Evolutionary conservation across 805 yeast genomes (phyloP), one percentile per base, ranked within the genome.

Genomic region (Saccharomycopsis sp.): DNA sequence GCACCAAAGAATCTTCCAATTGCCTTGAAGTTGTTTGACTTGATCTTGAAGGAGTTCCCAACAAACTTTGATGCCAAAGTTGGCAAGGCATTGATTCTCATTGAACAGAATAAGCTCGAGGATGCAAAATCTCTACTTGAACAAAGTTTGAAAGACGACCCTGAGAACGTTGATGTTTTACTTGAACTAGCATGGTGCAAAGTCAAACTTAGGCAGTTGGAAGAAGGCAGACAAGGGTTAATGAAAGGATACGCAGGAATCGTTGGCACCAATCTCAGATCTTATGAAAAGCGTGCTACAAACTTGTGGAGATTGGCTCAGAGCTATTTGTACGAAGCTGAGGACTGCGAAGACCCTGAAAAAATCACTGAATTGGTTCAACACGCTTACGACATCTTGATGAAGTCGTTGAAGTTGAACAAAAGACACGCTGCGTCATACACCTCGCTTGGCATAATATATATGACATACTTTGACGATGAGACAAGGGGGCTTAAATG

Each of bases 1-100:
- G 82, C 96, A 0, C 98, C 97, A 8, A 86, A 86, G 58, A 83
- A 89, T 59, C 85, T 75, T 53, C 66, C 73, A 2, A 67, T 78
- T 19, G 97, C 98, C 0, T 54, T 80, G 21, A 74, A 73, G 36
- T 58, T 87, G 12, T 92, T 80, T 57, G 80, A 81, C 27, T 62
- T 65, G 18, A 74, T 87, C 3, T 63, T 85, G 19, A 49, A 57
- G 0, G 63, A 63, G 16, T 62, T 62, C 22, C 68, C 70, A 4
- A 52, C 57, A 4, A 74, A 77, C 50, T 60, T 69, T 4, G 68
- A 67, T 35, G 95, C 95, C 0, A 66, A 72, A 41, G 69, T 88
- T 30, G 97, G 97, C 9, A 83, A 80, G 55, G 94, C 92, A 2
- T 62, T 82, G 50, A 82, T 92, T 47, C 63, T 74, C 30, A 71